These are phyloP conservation scores for Pythium guiyangense DNA, from an alignment of 352 stramenopile genomes.

Conservation along the genomic window DNA sequence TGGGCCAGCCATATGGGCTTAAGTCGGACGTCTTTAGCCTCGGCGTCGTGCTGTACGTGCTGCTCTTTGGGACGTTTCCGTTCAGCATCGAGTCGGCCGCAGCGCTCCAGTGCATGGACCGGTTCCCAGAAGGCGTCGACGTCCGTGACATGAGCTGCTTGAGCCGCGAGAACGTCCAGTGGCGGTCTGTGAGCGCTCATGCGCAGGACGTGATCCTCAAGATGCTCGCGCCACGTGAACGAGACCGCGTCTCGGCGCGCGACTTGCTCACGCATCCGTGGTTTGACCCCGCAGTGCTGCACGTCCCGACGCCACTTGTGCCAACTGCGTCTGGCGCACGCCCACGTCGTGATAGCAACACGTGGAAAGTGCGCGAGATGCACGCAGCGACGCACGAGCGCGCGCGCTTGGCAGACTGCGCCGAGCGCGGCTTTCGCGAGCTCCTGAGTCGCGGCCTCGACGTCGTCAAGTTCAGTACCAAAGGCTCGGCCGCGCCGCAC, in stretches of 20 bases:
- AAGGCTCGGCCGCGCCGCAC: constrained; percentile 40
- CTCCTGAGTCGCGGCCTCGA: constrained; percentile 57
- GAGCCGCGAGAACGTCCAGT: constrained; percentile 46
- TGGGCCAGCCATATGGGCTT: constrained; percentile 58
- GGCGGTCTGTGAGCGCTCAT: constrained; percentile 40
- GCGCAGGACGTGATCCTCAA: constrained; percentile 60
- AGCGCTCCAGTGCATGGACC: constrained; percentile 56
- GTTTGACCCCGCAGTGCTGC: constrained; percentile 23
- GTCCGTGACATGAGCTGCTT: constrained; percentile 82
- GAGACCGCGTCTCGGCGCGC: constrained; percentile 55
- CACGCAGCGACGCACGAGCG: constrained; percentile 18
- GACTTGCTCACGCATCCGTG: constrained; percentile 62
- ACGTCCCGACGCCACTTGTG: neutral
- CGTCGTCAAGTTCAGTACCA: constrained; percentile 53
- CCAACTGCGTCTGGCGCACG: neutral
- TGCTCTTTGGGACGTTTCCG: constrained; percentile 74
- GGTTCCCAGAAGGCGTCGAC: constrained; percentile 55
- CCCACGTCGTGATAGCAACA: constrained; percentile 2
- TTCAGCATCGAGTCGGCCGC: constrained; percentile 74
- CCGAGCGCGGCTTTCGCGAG: constrained; percentile 57
- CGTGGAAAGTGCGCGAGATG: constrained; percentile 13
- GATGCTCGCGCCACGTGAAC: constrained; percentile 46
- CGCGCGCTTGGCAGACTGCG: constrained; percentile 43
- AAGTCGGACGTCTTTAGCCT: constrained; percentile 81
- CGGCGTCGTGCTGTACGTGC: constrained; percentile 74